Evolutionary conservation across 495 filamentous ascomycete genomes (phyloP), one percentile per base, ranked within the genome.

Genomic region (Aspergillus wentii): DNA sequence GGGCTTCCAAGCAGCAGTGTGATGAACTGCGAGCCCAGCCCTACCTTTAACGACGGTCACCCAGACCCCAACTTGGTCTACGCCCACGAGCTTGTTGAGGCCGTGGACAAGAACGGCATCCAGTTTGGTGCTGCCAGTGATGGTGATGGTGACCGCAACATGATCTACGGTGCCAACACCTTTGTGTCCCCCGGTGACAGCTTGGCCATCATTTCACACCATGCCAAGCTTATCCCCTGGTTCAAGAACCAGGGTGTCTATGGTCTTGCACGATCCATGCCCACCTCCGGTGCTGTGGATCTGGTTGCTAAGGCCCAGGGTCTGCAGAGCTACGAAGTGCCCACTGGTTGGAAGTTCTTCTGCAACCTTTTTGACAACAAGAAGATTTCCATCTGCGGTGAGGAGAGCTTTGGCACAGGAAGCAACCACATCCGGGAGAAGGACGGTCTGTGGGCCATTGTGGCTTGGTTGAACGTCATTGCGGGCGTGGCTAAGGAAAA

Each of bases 281-380:
- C 92, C 23, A 98, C 92, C 9, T 91, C 86, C 7, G 88, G 88
- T 25, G 92, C 92, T 26, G 86, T 98, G 28, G 92, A 98, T 57
- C 79, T 92, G 29, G 92, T 98, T 13, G 92, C 92, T 40, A 82
- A 92, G 73, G 88, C 86, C 46, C 88, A 96, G 69, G 89, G 88
- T 15, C 72, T 97, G 17, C 69, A 89, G 66, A 82, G 79, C 66
- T 98, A 98, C 67, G 92, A 98, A 66, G 92, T 98, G 4, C 92
- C 92, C 8, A 98, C 92, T 1, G 92, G 92, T 41, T 98, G 92
- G 92, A 98, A 98, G 66, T 98, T 98, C 77, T 98, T 98, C 81
- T 98, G 92, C 62, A 92, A 88, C 54, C 74, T 98, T 38, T 96
- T 98, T 54, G 92, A 98, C 55, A 85, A 89, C 44, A 73, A 96